These are phyloP conservation scores for Amanita pallidorosea DNA, from an alignment of 768 basidiomycete genomes.

Conservation along the genomic window DNA sequence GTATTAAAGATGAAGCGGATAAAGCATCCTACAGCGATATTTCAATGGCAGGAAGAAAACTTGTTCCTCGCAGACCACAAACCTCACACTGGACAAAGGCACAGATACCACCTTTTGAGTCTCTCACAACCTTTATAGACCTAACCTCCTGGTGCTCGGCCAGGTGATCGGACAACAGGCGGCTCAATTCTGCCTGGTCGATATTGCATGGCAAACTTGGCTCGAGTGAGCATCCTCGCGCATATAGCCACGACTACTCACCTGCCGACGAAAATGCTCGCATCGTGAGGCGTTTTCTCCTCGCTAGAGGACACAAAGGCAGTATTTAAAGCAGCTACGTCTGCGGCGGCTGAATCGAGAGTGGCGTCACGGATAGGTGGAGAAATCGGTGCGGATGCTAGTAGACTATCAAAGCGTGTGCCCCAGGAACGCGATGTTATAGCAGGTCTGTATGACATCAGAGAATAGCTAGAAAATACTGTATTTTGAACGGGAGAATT, in stretches of 20 bases:
- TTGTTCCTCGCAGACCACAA: constrained; percentile 8
- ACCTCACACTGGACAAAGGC: constrained; percentile 86
- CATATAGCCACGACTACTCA: constrained; percentile 17
- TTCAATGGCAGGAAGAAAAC: neutral
- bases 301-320: constrained; percentile 16
- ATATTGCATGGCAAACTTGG: constrained; percentile 59
- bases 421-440: constrained; percentile 48
- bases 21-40: constrained; percentile 34
- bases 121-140: constrained; percentile 61
- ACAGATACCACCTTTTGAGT: constrained; percentile 68
- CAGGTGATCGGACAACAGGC: constrained; percentile 54
- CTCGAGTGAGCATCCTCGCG: neutral
- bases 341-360: constrained; percentile 8
- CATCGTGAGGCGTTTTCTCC: constrained; percentile 55
- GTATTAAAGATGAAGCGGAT: constrained; percentile 48
- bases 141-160: constrained; percentile 55
- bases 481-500: constrained; percentile 9
- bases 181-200: constrained; percentile 50
- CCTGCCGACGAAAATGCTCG: constrained; percentile 84
- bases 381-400: constrained; percentile 36
- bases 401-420: constrained; percentile 60
- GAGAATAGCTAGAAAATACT: constrained; percentile 12
- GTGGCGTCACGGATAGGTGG: constrained; percentile 12
- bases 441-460: constrained; percentile 34
- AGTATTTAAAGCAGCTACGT: constrained; percentile 9